Base-by-base conservation (phyloP, 768 basidiomycete genomes). In the Phylloporus scabripes region DNA sequence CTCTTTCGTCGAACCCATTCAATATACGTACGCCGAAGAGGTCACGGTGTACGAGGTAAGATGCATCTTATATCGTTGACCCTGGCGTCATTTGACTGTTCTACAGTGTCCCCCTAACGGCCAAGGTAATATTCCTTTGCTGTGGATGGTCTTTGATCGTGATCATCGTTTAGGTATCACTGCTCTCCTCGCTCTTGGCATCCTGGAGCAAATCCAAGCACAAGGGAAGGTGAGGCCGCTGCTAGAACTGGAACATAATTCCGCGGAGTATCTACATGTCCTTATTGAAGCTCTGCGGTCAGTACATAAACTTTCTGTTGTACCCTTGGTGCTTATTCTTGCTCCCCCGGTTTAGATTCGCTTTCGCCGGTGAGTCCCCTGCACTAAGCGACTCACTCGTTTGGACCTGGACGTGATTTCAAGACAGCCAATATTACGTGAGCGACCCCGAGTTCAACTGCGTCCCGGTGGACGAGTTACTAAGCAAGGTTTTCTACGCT, bases 21-120 rank as follows among this genome's bases (percentile, higher is more conserved):
- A 81, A 49, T 95, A 95, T 64, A 92, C 86, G 2, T 98, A 90
- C 58, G 85, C 77, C 17, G 73, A 77, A 7, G 87, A 92, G 50
- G 86, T 97, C 7, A 92, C 92, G 0, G 74, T 98, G 0, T 92
- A 92, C 65, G 95, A 99, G 79, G 92, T 88, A 57, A 52, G 73
- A 21, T n/a, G 7, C 15, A 31, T 9, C 15, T 21, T 17, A 12
- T 18, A 3, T 38, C 45, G 9, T 41, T 45, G 38, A 26, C 23
- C 28, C 17, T 39, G 21, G 7, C 39, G 51, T 24, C 15, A 18
- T 44, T 18, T 28, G 5, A 40, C 45, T 52, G 17, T 46, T 34
- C 14, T 39, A 6, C 38, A 92, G 91, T 95, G 92, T 59, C 95
- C 94, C 7, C 95, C 95, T 0, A 98, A 96, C 64, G 93, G 95